phyloP scores from a whole-genome alignment of 148 eudicot species.

The Nyssa sinensis region DNA sequence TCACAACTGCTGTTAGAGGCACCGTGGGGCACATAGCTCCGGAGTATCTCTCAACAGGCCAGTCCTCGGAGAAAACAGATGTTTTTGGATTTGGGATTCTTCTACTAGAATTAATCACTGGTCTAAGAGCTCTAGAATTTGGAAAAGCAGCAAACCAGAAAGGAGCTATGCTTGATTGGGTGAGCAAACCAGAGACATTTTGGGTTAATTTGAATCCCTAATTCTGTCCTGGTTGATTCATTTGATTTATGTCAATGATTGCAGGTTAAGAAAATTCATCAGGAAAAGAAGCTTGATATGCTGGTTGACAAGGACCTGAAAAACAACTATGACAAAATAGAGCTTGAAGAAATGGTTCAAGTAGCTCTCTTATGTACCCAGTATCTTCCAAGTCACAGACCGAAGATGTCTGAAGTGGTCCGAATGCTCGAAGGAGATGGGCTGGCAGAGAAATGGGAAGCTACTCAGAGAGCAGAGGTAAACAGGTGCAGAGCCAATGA shows the following conservation, averaged over 20 bases:
- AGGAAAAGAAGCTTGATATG: conserved; percentile 72
- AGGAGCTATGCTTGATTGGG: conserved; percentile 90
- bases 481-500: conserved; percentile 66
- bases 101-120: conserved; percentile 74
- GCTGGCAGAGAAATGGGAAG: conserved; percentile 97
- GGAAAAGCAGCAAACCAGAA: conserved; percentile 79
- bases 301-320: conserved; percentile 84
- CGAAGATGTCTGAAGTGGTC: conserved; percentile 94
- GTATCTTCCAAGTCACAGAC: conserved; percentile 73
- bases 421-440: conserved; percentile 98
- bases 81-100: conserved; percentile 84
- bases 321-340: conserved; percentile 61
- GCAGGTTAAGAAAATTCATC: conserved; percentile 81
- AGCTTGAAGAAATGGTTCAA: conserved; percentile 89
- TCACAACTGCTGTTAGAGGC: conserved; percentile 80
- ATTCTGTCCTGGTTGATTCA: neutral
- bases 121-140: conserved; percentile 76
- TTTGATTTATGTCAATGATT: conserved; percentile 4
- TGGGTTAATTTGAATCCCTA: neutral
- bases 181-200: conserved; percentile 19
- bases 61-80: conserved; percentile 85
- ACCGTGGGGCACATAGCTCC: conserved; percentile 89
- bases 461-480: conserved; percentile 76
- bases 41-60: conserved; percentile 82
- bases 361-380: conserved; percentile 93